Conservation (phyloP, 805 yeast genomes). For the Candida suzukii region DNA sequence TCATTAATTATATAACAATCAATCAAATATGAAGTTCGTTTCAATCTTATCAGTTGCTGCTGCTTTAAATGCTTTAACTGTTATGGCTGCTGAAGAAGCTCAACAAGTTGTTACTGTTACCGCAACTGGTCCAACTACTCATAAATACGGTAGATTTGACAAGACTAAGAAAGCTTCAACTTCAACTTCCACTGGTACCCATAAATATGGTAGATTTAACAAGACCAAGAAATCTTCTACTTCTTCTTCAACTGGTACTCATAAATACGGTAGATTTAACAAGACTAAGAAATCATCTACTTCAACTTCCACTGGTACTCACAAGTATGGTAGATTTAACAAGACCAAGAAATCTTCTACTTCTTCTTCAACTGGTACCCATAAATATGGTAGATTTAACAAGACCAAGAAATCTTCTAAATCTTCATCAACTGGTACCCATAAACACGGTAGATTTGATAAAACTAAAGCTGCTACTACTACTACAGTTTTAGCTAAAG, state of each 20-base stretch:
- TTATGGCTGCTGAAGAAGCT: slow-evolving; percentile 21
- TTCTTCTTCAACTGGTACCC: slow-evolving; percentile 28
- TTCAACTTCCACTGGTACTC: slow-evolving; percentile 39
- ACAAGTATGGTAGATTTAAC: slow-evolving; percentile 50
- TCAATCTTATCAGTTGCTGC: slow-evolving; percentile 26
- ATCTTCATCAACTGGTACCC: slow-evolving; percentile 50
- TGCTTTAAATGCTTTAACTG: slow-evolving; percentile 29
- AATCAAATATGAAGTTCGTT: slow-evolving; percentile 39
- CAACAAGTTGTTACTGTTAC: slow-evolving; percentile 25
- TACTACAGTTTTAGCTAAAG: slow-evolving; percentile 29
- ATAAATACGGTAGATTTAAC: slow-evolving; percentile 42
- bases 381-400: slow-evolving; percentile 38
- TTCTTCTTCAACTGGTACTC: slow-evolving; percentile 30
- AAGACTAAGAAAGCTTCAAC: slow-evolving; percentile 31
- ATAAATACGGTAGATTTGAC: slow-evolving; percentile 40
- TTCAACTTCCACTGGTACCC: slow-evolving; percentile 38
- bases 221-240: slow-evolving; percentile 29
- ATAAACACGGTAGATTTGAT: slow-evolving; percentile 49
- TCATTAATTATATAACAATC: no score
- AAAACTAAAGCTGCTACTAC: slow-evolving; percentile 34
- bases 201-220: slow-evolving; percentile 51
- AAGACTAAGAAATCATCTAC: slow-evolving; percentile 35
- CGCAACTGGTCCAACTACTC: slow-evolving; percentile 31
- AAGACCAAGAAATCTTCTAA: no score
- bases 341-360: slow-evolving; percentile 26